Evolutionary conservation across 208 protist genomes (phyloP).

Genomic region (Trypanosoma congolense): DNA sequence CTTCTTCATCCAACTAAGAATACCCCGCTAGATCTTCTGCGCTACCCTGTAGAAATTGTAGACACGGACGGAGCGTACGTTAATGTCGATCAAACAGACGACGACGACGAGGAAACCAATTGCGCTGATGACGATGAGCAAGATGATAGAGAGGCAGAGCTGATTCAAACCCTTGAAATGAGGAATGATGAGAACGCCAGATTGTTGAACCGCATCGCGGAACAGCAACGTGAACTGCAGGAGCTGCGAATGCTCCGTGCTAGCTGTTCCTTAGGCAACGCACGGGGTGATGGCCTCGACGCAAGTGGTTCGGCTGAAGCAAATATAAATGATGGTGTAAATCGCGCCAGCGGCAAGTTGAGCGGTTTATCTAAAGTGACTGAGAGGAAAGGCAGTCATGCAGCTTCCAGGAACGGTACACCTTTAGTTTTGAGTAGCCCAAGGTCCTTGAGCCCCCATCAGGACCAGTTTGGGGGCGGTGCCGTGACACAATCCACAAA

Average conservation of each 20-base stretch:
- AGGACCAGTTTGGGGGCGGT: background rate
- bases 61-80: constrained; percentile 36
- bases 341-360: background rate
- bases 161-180: constrained; percentile 44
- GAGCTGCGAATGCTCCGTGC: constrained; percentile 17
- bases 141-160: constrained; percentile 31
- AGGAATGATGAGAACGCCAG: constrained; percentile 50
- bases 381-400: background rate
- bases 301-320: background rate
- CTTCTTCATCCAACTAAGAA: constrained; percentile 62
- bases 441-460: no score
- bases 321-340: background rate
- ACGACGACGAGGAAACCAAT: constrained; percentile 29
- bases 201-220: constrained; percentile 38
- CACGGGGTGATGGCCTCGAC: background rate
- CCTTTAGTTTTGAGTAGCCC: background rate
- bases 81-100: constrained; percentile 24
- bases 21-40: constrained; percentile 56
- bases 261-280: background rate
- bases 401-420: background rate
- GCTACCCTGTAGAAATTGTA: constrained; percentile 53
- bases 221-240: constrained; percentile 49
- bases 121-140: constrained; percentile 12
- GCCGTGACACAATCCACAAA: constrained; percentile 7
- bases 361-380: background rate